These are phyloP conservation scores for Dactylonectria macrodidyma DNA, from an alignment of 2,329 filamentous ascomycete genomes.

Conservation along the genomic window DNA sequence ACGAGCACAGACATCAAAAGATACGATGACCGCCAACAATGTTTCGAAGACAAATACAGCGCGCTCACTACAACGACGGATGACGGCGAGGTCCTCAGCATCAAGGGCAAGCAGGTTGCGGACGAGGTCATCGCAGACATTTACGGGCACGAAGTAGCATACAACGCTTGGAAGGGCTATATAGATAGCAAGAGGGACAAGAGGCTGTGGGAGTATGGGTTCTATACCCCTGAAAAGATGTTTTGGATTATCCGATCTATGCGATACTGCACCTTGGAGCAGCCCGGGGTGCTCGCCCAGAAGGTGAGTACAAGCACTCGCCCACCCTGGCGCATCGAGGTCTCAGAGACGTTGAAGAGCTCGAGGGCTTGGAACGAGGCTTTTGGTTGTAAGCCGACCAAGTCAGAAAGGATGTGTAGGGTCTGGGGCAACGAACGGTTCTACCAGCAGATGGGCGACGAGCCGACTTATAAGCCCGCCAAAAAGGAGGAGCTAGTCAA, in stretches of 20 bases:
- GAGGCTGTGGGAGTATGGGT: conserved; percentile 65
- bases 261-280: conserved; percentile 64
- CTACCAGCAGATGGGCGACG: background rate
- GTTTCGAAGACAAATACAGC: conserved; percentile 33
- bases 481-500: background rate
- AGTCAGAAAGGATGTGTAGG: conserved; percentile 22
- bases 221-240: conserved; percentile 71
- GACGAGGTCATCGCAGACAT: conserved; percentile 28
- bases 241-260: conserved; percentile 73
- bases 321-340: conserved; percentile 36
- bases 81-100: conserved; percentile 36
- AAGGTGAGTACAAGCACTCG: background rate
- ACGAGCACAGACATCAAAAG: background rate
- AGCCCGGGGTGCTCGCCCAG: background rate
- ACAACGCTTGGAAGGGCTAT: conserved; percentile 67
- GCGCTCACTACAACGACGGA: background rate
- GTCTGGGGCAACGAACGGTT: conserved; percentile 20
- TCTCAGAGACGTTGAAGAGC: conserved; percentile 30
- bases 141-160: conserved; percentile 66
- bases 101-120: conserved; percentile 15
- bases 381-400: conserved; percentile 32
- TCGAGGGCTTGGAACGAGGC: conserved; percentile 34
- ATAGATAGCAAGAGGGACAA: background rate
- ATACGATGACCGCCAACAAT: conserved; percentile 10
- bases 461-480: background rate